phyloP scores from a whole-genome alignment of 129 eudicot genomes.

The Erigeron canadensis region DNA sequence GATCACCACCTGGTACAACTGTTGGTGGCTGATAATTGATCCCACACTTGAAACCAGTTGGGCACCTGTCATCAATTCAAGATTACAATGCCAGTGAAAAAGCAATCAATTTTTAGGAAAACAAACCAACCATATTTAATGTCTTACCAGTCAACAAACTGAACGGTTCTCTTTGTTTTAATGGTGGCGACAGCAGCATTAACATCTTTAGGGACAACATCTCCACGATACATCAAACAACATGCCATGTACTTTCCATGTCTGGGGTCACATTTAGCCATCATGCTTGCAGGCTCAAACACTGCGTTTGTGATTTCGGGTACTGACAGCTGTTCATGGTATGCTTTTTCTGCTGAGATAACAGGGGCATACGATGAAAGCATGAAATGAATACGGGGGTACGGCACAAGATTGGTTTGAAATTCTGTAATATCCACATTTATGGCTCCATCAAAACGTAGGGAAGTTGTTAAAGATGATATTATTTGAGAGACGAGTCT shows the following conservation, averaged over 20 bases:
- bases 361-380: constrained; percentile 98
- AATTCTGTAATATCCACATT: constrained; percentile 91
- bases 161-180: constrained; percentile 90
- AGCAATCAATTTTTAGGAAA: no score
- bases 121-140: neutral
- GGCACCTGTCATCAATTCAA: constrained; percentile 59
- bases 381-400: constrained; percentile 97
- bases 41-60: constrained; percentile 96
- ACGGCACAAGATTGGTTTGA: constrained; percentile 95
- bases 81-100: neutral
- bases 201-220: constrained; percentile 95
- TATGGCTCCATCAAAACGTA: constrained; percentile 97
- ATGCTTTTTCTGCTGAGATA: constrained; percentile 90
- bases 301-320: constrained; percentile 97
- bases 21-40: constrained; percentile 93
- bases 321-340: constrained; percentile 88
- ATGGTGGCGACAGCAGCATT: constrained; percentile 96
- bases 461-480: constrained; percentile 88
- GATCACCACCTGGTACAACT: constrained; percentile 93
- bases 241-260: constrained; percentile 98
- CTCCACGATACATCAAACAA: constrained; percentile 94
- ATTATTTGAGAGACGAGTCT: constrained; percentile 84
- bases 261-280: constrained; percentile 98
- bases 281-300: constrained; percentile 94
- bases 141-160: constrained; percentile 95